Evolutionary conservation across 2,329 filamentous ascomycete species (phyloP).

Genomic region (Calonectria pteridis): DNA sequence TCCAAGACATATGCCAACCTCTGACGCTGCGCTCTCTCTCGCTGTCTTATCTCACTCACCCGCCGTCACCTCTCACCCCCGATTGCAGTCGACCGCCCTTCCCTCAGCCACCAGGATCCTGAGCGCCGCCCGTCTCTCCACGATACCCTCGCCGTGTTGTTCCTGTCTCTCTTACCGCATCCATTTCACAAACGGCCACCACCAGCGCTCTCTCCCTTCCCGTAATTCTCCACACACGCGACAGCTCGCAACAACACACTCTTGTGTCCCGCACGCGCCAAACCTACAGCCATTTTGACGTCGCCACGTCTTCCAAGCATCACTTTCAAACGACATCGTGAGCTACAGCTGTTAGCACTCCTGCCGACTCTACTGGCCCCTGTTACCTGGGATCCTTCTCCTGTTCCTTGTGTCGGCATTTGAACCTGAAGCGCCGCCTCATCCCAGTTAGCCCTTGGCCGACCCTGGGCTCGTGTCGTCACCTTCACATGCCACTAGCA

Average conservation of each 20-base stretch:
- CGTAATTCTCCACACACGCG: constrained; percentile 15
- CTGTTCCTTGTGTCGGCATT: not conserved
- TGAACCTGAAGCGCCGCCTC: constrained; percentile 22
- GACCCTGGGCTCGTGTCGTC: constrained; percentile 29
- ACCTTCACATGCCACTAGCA: constrained; percentile 44
- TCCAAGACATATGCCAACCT: constrained; percentile 7
- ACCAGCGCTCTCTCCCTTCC: not conserved
- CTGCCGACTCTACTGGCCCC: not conserved
- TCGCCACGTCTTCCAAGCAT: constrained; percentile 20
- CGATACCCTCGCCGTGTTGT: not conserved
- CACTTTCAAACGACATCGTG: not conserved
- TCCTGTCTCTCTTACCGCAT: constrained; percentile 1
- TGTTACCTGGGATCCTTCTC: not conserved
- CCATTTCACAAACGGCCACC: not conserved
- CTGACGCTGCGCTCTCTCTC: not conserved
- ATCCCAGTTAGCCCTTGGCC: constrained; percentile 11
- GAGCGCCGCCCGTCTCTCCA: not conserved
- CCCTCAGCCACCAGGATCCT: constrained; percentile 24
- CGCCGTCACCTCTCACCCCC: constrained; percentile 21
- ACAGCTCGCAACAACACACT: constrained; percentile 25
- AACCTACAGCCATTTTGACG: constrained; percentile 32
- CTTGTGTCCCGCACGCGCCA: constrained; percentile 34
- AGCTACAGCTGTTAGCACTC: constrained; percentile 20
- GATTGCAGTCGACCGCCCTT: constrained; percentile 11
- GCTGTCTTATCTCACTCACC: constrained; percentile 34